Conservation (phyloP, 2,329 filamentous ascomycete genomes). For the Beauveria scarabaeidicola region DNA sequence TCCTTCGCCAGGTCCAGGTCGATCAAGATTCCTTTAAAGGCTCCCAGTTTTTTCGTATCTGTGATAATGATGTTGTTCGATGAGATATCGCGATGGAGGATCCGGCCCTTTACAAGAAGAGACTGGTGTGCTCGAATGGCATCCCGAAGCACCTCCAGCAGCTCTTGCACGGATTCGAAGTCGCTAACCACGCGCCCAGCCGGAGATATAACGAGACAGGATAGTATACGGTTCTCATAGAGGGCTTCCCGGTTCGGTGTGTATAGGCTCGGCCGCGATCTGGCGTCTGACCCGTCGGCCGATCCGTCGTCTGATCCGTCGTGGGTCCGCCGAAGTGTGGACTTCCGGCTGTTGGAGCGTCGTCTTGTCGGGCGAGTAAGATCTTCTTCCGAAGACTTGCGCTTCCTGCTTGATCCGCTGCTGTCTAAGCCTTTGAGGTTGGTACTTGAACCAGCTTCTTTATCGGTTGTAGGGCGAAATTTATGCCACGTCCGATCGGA, state of each 20-base stretch:
- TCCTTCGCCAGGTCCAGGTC: constrained; percentile 26
- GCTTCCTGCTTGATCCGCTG: background rate
- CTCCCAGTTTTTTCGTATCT: constrained; percentile 10
- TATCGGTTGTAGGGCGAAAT: too few species aligned
- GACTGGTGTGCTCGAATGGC: constrained; percentile 27
- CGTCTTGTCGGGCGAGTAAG: constrained; percentile 10
- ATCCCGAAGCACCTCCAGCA: constrained; percentile 22
- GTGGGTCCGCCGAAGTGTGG: background rate
- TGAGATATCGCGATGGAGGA: constrained; percentile 30
- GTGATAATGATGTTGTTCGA: constrained; percentile 30
- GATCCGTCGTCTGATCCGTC: background rate
- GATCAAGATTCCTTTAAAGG: constrained; percentile 25
- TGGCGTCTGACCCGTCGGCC: background rate
- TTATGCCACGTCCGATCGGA: background rate
- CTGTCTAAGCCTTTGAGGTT: background rate
- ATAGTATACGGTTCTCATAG: constrained; percentile 13
- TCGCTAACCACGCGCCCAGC: constrained; percentile 14
- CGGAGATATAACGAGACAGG: constrained; percentile 12
- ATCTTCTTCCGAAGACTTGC: constrained; percentile 9
- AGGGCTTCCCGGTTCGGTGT: constrained; percentile 6
- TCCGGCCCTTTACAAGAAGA: constrained; percentile 22
- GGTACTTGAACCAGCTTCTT: background rate
- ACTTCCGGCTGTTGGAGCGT: constrained; percentile 10
- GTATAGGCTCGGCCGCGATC: constrained; percentile 11
- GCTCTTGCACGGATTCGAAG: constrained; percentile 22